phyloP scores from a whole-genome alignment of 1,139 yeast species.

The Chernovozyma sophiae-reginae region DNA sequence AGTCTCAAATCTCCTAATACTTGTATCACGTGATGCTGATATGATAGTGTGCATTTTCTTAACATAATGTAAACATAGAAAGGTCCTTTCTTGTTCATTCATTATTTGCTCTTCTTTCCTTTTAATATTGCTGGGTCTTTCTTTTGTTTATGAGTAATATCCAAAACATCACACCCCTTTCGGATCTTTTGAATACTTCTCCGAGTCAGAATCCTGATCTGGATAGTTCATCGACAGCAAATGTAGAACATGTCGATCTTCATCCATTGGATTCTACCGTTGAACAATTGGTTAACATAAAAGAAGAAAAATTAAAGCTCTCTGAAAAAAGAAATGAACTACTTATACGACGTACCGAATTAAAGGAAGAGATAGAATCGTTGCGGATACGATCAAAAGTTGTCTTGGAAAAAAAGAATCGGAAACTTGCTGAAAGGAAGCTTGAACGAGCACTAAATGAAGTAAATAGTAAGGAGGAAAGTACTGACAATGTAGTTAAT shows the following conservation, averaged over 20 bases:
- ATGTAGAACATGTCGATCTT: too few species aligned
- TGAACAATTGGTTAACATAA: not conserved
- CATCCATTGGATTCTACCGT: not conserved
- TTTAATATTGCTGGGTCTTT: too few species aligned
- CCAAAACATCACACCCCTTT: conserved; percentile 24
- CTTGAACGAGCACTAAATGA: conserved; percentile 11
- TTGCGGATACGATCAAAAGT: conserved; percentile 15
- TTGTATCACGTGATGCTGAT: too few species aligned
- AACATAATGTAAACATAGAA: too few species aligned
- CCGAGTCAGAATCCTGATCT: conserved; percentile 9
- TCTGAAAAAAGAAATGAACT: conserved; percentile 18
- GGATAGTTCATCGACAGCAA: not conserved
- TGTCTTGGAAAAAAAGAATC: conserved; percentile 15
- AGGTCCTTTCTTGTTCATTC: too few species aligned
- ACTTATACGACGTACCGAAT: conserved; percentile 16
- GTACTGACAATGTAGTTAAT: not conserved
- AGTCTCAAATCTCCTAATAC: too few species aligned
- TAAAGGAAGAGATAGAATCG: conserved; percentile 19
- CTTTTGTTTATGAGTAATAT: conserved; percentile 22
- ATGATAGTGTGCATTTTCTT: too few species aligned
- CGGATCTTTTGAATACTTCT: conserved; percentile 23
- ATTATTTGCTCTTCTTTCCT: too few species aligned
- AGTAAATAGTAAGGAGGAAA: too few species aligned
- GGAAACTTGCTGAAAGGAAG: conserved; percentile 13
- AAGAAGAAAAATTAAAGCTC: conserved; percentile 17